A percentile compares a stretch with the other conserved stretches of the same genome.
Evolutionary conservation across 257 asterid species (phyloP).

Genomic region (Galeopsis tetrahit): DNA sequence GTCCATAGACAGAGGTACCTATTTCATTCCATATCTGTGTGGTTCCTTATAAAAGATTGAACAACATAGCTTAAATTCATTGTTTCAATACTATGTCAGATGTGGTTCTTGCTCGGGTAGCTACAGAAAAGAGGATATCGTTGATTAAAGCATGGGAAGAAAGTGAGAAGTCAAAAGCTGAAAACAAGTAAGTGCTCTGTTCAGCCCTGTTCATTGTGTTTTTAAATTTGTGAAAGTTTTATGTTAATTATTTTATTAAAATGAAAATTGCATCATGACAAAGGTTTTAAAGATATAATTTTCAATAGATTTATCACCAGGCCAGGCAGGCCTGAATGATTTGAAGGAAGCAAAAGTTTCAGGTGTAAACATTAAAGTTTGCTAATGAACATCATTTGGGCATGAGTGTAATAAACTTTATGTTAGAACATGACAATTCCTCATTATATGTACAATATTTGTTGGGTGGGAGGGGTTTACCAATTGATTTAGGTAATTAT

Average conservation of each 20-base stretch:
- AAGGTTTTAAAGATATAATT: neutral
- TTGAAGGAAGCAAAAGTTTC: neutral
- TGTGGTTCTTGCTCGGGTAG: conserved; percentile 58
- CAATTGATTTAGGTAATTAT: neutral
- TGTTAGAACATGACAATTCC: neutral
- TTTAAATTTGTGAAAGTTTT: conserved; percentile 2
- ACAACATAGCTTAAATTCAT: conserved; percentile 4
- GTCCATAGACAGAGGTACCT: conserved; percentile 49
- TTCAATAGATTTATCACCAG: conserved; percentile 5
- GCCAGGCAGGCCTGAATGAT: conserved; percentile 24
- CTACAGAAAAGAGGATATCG: conserved; percentile 56
- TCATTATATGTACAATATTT: neutral
- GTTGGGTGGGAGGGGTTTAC: neutral
- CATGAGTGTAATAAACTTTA: conserved; percentile 10
- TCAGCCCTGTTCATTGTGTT: conserved; percentile 8
- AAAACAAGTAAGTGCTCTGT: conserved; percentile 68
- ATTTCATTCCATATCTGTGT: conserved; percentile 21
- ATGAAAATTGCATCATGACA: neutral
- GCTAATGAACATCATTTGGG: neutral
- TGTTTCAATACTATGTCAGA: conserved; percentile 36
- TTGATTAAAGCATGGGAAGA: conserved; percentile 71
- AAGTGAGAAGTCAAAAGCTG: conserved; percentile 73
- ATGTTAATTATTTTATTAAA: neutral
- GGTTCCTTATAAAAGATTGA: conserved; percentile 12
- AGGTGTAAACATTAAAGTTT: conserved; percentile 9